Evolutionary conservation across 176 grass and related monocot genomes (phyloP).

Genomic region (Rhynchospora pubera): DNA sequence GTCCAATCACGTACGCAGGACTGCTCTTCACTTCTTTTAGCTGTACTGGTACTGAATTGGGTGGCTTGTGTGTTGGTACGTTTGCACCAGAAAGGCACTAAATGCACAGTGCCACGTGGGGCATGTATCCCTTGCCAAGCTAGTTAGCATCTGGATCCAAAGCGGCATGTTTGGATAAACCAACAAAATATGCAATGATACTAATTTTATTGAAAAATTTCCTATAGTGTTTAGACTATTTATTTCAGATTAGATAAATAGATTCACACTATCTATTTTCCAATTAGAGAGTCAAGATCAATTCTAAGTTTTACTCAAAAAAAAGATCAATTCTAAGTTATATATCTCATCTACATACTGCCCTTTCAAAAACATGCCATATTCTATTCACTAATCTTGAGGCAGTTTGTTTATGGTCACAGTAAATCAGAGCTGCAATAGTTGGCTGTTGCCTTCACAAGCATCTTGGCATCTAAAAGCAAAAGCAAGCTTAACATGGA

Average conservation of each 20-base stretch:
- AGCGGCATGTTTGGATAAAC: background rate
- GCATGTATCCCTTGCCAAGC: background rate
- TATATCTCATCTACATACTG: no score
- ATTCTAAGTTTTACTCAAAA: no score
- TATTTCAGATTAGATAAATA: no score
- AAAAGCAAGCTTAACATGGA: background rate
- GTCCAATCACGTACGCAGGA: background rate
- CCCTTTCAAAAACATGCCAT: background rate
- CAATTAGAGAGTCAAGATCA: background rate
- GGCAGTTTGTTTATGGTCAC: background rate
- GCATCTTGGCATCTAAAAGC: background rate
- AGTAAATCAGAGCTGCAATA: background rate
- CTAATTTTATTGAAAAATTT: background rate
- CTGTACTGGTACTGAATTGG: background rate
- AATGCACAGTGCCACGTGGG: background rate
- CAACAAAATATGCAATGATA: background rate
- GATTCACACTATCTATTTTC: background rate
- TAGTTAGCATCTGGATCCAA: background rate
- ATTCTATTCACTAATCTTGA: background rate
- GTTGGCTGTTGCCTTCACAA: background rate
- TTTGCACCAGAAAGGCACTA: conserved; percentile 4
- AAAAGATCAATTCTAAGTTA: no score
- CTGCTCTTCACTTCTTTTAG: background rate
- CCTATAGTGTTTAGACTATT: background rate
- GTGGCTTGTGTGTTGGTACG: background rate